Evolutionary conservation across 1,284 basidiomycete species (phyloP).

Genomic region (Amylostereum areolatum): DNA sequence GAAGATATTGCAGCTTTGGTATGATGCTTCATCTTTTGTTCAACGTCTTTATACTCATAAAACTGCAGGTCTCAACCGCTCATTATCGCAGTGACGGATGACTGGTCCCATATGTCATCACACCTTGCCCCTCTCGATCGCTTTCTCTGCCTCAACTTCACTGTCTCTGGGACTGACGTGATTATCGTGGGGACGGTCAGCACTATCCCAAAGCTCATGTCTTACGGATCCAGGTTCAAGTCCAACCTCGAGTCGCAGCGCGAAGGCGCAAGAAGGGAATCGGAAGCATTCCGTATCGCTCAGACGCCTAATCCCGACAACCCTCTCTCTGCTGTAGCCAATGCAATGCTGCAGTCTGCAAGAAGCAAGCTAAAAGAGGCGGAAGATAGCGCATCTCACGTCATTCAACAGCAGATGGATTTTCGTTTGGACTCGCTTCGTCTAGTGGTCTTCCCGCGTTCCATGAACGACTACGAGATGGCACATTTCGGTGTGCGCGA

Average conservation of each 20-base stretch:
- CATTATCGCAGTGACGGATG: slow-evolving; percentile 71
- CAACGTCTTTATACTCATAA: slow-evolving; percentile 1
- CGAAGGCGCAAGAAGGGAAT: slow-evolving; percentile 68
- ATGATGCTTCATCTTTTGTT: slow-evolving; percentile 17
- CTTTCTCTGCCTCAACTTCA: slow-evolving; percentile 72
- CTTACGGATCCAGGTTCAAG: slow-evolving; percentile 68
- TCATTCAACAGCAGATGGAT: slow-evolving; percentile 67
- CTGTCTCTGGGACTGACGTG: slow-evolving; percentile 69
- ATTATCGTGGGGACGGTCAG: slow-evolving; percentile 66
- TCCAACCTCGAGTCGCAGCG: slow-evolving; percentile 68
- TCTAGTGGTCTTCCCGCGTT: slow-evolving; percentile 70
- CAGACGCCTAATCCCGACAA: slow-evolving; percentile 66
- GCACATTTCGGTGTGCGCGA: slow-evolving; percentile 64
- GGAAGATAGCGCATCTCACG: slow-evolving; percentile 51
- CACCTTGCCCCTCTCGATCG: slow-evolving; percentile 37
- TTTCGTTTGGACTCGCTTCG: slow-evolving; percentile 56
- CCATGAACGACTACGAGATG: slow-evolving; percentile 66
- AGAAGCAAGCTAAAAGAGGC: slow-evolving; percentile 60
- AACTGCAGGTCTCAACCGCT: slow-evolving; percentile 70
- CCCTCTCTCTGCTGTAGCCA: slow-evolving; percentile 75
- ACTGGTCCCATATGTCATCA: slow-evolving; percentile 62
- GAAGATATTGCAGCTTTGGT: slow-evolving; percentile 76
- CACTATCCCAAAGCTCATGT: slow-evolving; percentile 68
- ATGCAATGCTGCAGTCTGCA: slow-evolving; percentile 76
- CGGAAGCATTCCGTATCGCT: slow-evolving; percentile 63